phyloP scores from a whole-genome alignment of 208 protist species.

The Phytomonas francai region DNA sequence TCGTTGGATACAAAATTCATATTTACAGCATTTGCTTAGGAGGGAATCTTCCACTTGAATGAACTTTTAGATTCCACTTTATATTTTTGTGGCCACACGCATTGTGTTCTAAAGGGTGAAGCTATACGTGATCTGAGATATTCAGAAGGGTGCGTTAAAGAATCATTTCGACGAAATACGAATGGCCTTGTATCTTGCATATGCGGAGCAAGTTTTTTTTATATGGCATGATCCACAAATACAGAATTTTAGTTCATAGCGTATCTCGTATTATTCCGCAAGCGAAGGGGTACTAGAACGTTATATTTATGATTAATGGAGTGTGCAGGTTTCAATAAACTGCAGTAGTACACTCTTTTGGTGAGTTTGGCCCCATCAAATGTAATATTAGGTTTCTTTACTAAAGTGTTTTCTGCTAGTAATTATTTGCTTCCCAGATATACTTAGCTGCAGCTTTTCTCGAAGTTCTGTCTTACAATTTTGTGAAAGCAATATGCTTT shows the following conservation, averaged over 20 bases:
- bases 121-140: background rate
- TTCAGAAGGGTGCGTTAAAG: background rate
- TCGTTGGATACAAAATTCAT: background rate
- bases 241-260: background rate
- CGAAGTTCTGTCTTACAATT: background rate
- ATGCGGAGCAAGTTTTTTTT: background rate
- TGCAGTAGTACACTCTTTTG: background rate
- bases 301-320: background rate
- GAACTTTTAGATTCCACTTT: background rate
- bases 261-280: background rate
- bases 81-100: background rate
- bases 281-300: background rate
- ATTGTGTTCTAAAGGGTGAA: background rate
- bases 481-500: background rate
- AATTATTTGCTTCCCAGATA: background rate
- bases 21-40: background rate
- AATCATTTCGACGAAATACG: background rate
- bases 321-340: background rate
- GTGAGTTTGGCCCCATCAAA: background rate
- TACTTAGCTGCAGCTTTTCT: background rate
- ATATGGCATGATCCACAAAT: background rate
- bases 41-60: background rate
- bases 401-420: background rate
- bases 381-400: background rate
- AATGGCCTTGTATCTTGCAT: background rate